Evolutionary conservation across 2,329 filamentous ascomycete species (phyloP).

Genomic region (Ceratocystis smalleyi): DNA sequence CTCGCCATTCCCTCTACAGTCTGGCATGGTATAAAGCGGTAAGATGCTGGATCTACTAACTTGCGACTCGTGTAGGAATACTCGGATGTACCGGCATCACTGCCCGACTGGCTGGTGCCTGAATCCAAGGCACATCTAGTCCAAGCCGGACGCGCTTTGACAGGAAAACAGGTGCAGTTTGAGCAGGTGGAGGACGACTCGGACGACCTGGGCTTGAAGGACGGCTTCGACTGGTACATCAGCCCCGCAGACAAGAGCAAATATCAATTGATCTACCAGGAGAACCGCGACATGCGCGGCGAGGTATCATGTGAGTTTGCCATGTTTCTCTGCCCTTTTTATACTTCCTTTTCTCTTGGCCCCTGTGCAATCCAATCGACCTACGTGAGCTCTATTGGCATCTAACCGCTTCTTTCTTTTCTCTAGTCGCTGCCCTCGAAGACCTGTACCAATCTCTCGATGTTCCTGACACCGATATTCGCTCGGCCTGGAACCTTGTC

Average conservation of each 20-base stretch:
- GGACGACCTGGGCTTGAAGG: constrained; percentile 71
- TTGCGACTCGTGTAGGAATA: constrained; percentile 48
- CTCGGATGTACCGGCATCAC: constrained; percentile 62
- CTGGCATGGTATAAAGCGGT: background rate
- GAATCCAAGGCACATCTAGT: constrained; percentile 88
- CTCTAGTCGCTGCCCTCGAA: constrained; percentile 55
- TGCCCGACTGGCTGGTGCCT: constrained; percentile 94
- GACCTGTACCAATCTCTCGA: constrained; percentile 73
- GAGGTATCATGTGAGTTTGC: constrained; percentile 54
- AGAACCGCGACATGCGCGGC: constrained; percentile 75
- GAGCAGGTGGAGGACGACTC: constrained; percentile 72
- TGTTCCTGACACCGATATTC: constrained; percentile 61
- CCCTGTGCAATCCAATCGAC: background rate
- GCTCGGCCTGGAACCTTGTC: constrained; percentile 91
- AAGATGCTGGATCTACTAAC: background rate
- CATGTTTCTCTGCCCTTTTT: constrained; percentile 15
- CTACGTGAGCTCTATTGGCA: background rate
- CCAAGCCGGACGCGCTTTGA: constrained; percentile 65
- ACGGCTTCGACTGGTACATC: constrained; percentile 99
- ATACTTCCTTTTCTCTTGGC: background rate
- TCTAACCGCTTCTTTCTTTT: background rate
- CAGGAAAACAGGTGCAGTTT: constrained; percentile 65
- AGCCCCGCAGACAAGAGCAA: constrained; percentile 76
- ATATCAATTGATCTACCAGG: constrained; percentile 94
- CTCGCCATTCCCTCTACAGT: background rate